These are phyloP conservation scores for Candida glucosophila DNA, from an alignment of 1,139 yeast genomes.

Conservation along the genomic window DNA sequence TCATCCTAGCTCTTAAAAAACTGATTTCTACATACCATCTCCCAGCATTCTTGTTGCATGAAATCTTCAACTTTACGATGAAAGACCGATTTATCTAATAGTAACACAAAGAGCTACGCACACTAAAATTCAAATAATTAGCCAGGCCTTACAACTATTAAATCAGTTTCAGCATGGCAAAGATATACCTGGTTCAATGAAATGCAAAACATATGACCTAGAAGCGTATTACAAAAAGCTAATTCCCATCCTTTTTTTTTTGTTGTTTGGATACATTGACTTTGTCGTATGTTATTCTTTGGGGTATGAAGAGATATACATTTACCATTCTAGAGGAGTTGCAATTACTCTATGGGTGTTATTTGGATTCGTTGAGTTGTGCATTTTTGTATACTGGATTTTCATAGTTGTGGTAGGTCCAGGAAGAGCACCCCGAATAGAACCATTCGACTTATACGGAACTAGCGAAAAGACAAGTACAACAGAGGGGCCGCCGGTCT, in stretches of 20 bases:
- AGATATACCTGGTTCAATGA: no score
- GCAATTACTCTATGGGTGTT: constrained; percentile 32
- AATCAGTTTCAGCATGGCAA: no score
- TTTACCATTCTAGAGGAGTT: constrained; percentile 19
- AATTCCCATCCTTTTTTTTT: constrained; percentile 16
- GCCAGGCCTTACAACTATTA: no score
- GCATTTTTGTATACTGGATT: constrained; percentile 24
- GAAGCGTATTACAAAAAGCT: constrained; percentile 5
- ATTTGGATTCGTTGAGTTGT: constrained; percentile 16
- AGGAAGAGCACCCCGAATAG: constrained; percentile 18
- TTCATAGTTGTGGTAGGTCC: constrained; percentile 23
- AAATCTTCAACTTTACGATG: no score
- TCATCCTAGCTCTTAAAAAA: no score
- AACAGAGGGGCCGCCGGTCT: constrained; percentile 34
- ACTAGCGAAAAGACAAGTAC: constrained; percentile 8
- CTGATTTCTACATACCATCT: no score
- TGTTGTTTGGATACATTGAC: constrained; percentile 22
- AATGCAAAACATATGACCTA: no score
- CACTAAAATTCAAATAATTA: no score
- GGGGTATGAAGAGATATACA: constrained; percentile 28
- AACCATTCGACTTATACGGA: constrained; percentile 20
- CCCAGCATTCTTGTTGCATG: no score
- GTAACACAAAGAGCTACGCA: no score
- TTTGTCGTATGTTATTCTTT: constrained; percentile 26
- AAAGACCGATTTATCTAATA: no score